Evolutionary conservation across 345 rosid genomes (phyloP), one percentile per base, ranked within the genome.

Genomic region (Heritiera littoralis): DNA sequence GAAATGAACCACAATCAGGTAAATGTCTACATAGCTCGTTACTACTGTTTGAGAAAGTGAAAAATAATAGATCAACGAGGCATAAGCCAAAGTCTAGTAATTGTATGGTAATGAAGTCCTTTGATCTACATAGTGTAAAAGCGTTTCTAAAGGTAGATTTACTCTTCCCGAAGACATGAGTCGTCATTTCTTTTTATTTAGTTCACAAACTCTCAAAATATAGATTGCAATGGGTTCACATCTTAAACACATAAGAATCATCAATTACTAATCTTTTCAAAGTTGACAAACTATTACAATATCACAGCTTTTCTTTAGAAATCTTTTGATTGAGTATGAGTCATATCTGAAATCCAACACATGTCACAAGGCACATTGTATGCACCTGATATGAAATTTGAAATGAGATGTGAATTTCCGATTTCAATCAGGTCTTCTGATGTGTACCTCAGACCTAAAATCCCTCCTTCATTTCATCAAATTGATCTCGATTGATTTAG

Each of bases 1-100:
- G 82, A 78, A 87, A 82, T 70, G 74, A 76, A 66, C 80, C 74
- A 40, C 13, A 35, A 7, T 69, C 69, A 79, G 93, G 94, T 93
- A 80, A 78, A 70, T 67, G 14, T 18, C 7, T 5, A 32, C 17
- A 17, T 17, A 1, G 17, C 28, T 72, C 14, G 13, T 51, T 72
- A 45, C 12, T 6, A 14, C 11, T 49, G 56, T 15, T 70, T 45
- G 8, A 20, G 73, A 68, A 68, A 68, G 73, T 40, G 30, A 41
- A 9, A 20, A 14, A 6, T 45, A 20, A 20, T 74, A 4, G 43
- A 55, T 72, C 30, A 32, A 54, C 23, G 2, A 72, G 14, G 32
- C 76, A 72, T 72, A 55, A 35, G 48, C 2, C 9, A 38, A 18
- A 72, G 64, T 52, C 9, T 55, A 18, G 4, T 14, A 35, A 15